Evolutionary conservation across 2,329 filamentous ascomycete genomes (phyloP).

Genomic region (Epicoccum nigrum): DNA sequence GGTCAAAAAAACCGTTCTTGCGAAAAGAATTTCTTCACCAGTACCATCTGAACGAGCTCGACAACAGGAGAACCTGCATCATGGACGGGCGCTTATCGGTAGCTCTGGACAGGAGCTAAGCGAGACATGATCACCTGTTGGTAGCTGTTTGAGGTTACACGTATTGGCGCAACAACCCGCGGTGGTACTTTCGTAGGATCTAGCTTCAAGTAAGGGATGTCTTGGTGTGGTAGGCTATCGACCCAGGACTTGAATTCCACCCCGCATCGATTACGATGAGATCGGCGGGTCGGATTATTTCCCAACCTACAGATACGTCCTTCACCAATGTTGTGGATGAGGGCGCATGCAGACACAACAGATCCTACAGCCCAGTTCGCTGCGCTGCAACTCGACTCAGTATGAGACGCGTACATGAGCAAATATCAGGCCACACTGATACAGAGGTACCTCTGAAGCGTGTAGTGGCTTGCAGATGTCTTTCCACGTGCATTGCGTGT

Average conservation of each 20-base stretch:
- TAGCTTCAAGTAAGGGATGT: constrained; percentile 8
- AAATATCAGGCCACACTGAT: constrained; percentile 10
- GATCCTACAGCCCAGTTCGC: not conserved
- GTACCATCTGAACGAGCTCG: not conserved
- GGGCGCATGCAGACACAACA: constrained; percentile 4
- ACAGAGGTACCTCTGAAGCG: constrained; percentile 8
- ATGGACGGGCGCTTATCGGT: not conserved
- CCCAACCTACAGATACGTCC: not conserved
- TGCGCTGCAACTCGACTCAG: constrained; percentile 8
- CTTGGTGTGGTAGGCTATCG: not conserved
- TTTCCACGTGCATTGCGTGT: constrained; percentile 15
- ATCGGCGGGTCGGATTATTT: not conserved
- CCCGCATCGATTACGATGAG: not conserved
- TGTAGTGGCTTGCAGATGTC: constrained; percentile 14
- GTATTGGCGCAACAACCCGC: not conserved
- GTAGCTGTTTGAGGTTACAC: not conserved
- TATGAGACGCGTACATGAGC: not conserved
- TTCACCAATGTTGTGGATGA: not conserved
- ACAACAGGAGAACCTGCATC: not conserved
- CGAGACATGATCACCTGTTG: not conserved
- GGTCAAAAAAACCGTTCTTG: too few species aligned
- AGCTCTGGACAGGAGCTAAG: not conserved
- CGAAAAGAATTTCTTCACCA: too few species aligned
- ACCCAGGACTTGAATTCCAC: not conserved
- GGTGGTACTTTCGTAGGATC: too few species aligned